A percentile compares a stretch with the other conserved stretches of the same genome.
Conservation (phyloP, 306 rosid species). For the Hippophae gyantsensis region DNA sequence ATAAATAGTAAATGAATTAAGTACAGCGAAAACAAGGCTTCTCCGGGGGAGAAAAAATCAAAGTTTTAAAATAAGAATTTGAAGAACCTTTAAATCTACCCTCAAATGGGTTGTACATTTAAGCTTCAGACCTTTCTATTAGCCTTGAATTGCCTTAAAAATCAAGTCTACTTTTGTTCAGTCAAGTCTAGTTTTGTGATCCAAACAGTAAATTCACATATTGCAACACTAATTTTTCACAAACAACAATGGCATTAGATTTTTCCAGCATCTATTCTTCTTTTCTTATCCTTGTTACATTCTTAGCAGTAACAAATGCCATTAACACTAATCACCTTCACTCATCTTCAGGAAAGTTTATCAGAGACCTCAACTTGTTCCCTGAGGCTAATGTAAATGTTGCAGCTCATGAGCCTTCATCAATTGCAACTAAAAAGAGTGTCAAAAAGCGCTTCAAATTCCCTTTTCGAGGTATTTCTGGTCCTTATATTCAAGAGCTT, state of each 20-base stretch:
- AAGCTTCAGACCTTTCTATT: too few species aligned
- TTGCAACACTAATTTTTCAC: not conserved
- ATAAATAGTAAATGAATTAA: too few species aligned
- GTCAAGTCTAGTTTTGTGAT: constrained; percentile 7
- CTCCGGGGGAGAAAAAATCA: too few species aligned
- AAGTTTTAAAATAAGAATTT: too few species aligned
- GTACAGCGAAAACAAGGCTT: too few species aligned
- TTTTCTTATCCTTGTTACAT: constrained; percentile 19
- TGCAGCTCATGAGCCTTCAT: constrained; percentile 18
- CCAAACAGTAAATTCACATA: constrained; percentile 30
- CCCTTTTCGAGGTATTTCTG: constrained; percentile 32
- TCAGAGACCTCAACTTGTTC: constrained; percentile 54
- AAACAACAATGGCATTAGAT: constrained; percentile 39
- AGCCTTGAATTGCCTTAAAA: too few species aligned
- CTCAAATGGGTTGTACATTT: too few species aligned
- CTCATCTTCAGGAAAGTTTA: constrained; percentile 48
- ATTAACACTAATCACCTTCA: constrained; percentile 11
- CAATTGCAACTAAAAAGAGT: constrained; percentile 19
- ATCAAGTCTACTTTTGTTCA: not conserved
- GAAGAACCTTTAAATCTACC: too few species aligned
- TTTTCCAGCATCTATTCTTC: constrained; percentile 20
- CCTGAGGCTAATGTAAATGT: constrained; percentile 60
- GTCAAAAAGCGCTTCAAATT: constrained; percentile 55
- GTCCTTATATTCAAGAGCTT: constrained; percentile 50
- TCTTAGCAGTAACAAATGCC: constrained; percentile 21